Evolutionary conservation across 768 basidiomycete genomes (phyloP).

Genomic region (Lactarius indigo): DNA sequence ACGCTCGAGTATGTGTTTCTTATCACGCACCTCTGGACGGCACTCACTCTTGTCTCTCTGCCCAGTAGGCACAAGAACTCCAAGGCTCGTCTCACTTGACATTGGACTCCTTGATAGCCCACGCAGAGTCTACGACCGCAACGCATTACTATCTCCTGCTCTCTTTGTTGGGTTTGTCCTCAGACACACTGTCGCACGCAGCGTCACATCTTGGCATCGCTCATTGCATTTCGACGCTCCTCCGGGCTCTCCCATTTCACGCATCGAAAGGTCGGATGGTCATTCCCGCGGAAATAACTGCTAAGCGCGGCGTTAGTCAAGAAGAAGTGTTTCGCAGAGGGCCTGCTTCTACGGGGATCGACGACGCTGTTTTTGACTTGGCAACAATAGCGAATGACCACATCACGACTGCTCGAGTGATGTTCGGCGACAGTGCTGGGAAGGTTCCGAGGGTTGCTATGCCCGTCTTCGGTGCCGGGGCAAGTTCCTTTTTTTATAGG

Average conservation of each 20-base stretch:
- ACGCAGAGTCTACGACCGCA: slow-evolving; percentile 78
- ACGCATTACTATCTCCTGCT: slow-evolving; percentile 75
- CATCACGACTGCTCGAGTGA: slow-evolving; percentile 65
- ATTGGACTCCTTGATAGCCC: slow-evolving; percentile 59
- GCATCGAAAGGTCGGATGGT: slow-evolving; percentile 65
- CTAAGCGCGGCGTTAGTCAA: slow-evolving; percentile 71
- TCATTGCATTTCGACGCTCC: slow-evolving; percentile 63
- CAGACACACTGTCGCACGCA: slow-evolving; percentile 59
- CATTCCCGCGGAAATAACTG: slow-evolving; percentile 79
- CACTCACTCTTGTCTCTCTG: slow-evolving; percentile 9
- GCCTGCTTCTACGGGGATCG: slow-evolving; percentile 51
- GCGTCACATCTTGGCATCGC: slow-evolving; percentile 80
- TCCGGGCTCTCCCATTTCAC: slow-evolving; percentile 77
- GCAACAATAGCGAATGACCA: slow-evolving; percentile 81
- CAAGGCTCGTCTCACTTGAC: slow-evolving; percentile 63
- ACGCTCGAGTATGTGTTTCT: slow-evolving; percentile 63
- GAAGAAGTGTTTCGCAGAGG: slow-evolving; percentile 72
- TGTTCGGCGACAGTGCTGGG: slow-evolving; percentile 53
- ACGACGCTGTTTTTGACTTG: slow-evolving; percentile 80
- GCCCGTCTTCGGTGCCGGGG: slow-evolving; percentile 71
- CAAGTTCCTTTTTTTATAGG: slow-evolving; percentile 37
- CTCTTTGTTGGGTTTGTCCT: slow-evolving; percentile 56
- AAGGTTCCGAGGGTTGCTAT: slow-evolving; percentile 56
- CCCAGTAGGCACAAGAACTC: slow-evolving; percentile 59
- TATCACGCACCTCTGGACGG: neutral